Evolutionary conservation across 805 yeast species (phyloP), one percentile per base, ranked within the genome.

Genomic region (Dipodascus geniculatus): DNA sequence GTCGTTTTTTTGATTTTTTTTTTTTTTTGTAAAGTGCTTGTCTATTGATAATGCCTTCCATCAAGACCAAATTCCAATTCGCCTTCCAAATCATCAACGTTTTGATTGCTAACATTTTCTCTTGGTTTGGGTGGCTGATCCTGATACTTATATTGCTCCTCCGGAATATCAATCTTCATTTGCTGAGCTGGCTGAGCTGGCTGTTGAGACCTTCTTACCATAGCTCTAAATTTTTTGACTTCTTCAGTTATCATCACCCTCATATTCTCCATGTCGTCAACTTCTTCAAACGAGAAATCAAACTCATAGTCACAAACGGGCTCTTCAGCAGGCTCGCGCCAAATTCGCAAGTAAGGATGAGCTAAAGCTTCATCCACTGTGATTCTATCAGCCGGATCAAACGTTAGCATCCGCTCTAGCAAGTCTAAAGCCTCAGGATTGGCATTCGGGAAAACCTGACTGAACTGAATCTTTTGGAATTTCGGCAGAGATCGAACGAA

Each of bases 251-350:
- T 86, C 81, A 88, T 80, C 59, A 78, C 74, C 61, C 78, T 82
- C 86, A 90, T 83, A 9, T 77, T 71, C 11, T 79, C 84, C 65
- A 87, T 75, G 58, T 88, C 96, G 59, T 87, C 87, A 17, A 83
- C 84, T 16, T 78, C 83, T 72, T 90, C 97, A 67, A 90, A 90
- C 3, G 86, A 74, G 66, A 90, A 90, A 64, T 90, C 96, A 66
- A 90, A 90, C 61, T 85, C 85, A 1, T 79, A 74, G 49, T 80
- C 79, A 66, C 96, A 88, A 50, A 77, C 82, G 4, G 74, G 74
- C 69, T 93, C 98, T 65, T 93, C 98, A 28, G 79, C 77, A 3
- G 96, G 93, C 68, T 89, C 96, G 65, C 88, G 97, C 90, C 96
- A 93, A 31, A 86, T 78, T 49, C 82, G 75, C 53, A 93, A 70